Evolutionary conservation across 176 grass and related monocot species (phyloP).

Genomic region (Aegilops tauschii): DNA sequence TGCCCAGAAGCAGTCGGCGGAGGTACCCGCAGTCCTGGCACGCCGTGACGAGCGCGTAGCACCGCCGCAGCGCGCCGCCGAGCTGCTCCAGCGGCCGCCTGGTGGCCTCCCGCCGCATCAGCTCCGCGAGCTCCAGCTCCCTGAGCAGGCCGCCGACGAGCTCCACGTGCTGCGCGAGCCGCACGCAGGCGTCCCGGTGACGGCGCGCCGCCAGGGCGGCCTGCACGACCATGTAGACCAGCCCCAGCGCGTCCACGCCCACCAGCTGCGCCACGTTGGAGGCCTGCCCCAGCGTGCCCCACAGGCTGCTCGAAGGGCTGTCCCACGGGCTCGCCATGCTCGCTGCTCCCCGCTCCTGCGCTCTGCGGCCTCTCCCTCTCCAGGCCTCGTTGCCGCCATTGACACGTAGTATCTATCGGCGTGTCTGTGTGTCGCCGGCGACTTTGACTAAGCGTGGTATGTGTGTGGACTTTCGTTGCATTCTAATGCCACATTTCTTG

Average conservation of each 20-base stretch:
- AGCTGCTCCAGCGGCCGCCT: slow-evolving; percentile 51
- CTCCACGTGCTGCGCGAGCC: slow-evolving; percentile 52
- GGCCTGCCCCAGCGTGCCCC: slow-evolving; percentile 25
- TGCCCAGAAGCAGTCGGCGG: slow-evolving; percentile 30
- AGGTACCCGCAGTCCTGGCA: slow-evolving; percentile 53
- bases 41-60: slow-evolving; percentile 39
- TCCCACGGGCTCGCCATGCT: slow-evolving; percentile 1
- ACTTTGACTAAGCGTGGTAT: background rate
- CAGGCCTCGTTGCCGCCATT: background rate
- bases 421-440: background rate
- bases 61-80: slow-evolving; percentile 33
- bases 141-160: slow-evolving; percentile 46
- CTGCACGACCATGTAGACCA: slow-evolving; percentile 63
- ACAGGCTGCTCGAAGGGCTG: background rate
- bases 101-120: slow-evolving; percentile 42
- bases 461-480: background rate
- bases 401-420: background rate
- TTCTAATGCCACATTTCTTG: background rate
- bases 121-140: slow-evolving; percentile 46
- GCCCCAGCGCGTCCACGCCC: slow-evolving; percentile 57
- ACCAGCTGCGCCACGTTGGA: slow-evolving; percentile 43
- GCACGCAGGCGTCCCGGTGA: slow-evolving; percentile 49
- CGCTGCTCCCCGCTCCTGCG: background rate
- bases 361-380: background rate
- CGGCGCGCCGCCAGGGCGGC: slow-evolving; percentile 48